Base-by-base conservation (phyloP, 495 filamentous ascomycete species). In the Penicillium bovifimosum region DNA sequence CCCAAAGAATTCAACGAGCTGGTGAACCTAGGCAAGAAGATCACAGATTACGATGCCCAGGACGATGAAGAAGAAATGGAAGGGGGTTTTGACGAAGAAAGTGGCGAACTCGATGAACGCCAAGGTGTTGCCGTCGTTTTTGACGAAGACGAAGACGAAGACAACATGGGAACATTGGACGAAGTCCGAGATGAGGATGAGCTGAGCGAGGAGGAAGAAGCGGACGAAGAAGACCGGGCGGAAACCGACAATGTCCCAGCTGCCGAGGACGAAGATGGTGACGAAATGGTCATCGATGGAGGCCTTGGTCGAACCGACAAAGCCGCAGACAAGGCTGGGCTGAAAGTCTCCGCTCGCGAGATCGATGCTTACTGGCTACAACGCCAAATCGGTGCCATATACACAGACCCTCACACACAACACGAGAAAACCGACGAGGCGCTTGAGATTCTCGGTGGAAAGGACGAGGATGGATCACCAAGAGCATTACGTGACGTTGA, bases 281-380 rank as follows among this genome's bases (percentile, higher is more conserved):
- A 90, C 41, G 89, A 85, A 53, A 86, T 96, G 80, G 79, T 97
- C 11, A 84, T 96, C 35, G 87, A 95, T 59, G 81, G 84, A 40
- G 74, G 76, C 35, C 17, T 71, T 24, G 65, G 60, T 10, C 57
- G 76, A 47, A 41, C 69, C 58, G 68, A 73, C 6, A 72, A 70
- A 36, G 56, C 66, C 9, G 70, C 80, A 49, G 79, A 84, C 35
- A 84, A 73, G 59, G 31, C 58, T 34, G 66, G 87, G 55, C 36
- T 73, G 49, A 74, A 80, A 34, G 80, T 97, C 11, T 74, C 85
- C 33, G 90, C 87, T 33, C 81, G 87, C 47, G 88, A 96, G 47
- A 96, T 99, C 47, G 93, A 99, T 67, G 93, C 93, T 26, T 97
- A 88, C 70, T 99, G 93, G 93, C 70, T 99, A 28, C 93, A 97